Conservation (phyloP, 2,329 filamentous ascomycete genomes). For the Calonectria naviculata region DNA sequence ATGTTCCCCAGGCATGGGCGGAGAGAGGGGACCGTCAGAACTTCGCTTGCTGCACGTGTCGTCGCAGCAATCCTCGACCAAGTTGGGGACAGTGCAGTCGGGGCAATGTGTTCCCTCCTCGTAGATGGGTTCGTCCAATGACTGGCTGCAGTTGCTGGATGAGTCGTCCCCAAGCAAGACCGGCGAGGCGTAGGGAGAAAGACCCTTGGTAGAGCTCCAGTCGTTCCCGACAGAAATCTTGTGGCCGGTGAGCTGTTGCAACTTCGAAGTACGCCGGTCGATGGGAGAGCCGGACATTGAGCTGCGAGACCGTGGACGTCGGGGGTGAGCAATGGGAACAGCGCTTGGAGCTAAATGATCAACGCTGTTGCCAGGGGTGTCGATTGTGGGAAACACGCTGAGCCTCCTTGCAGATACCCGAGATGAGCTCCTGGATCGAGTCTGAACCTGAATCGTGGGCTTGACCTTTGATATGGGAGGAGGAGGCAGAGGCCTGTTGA, state of each 20-base stretch:
- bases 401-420: background rate
- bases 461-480: background rate
- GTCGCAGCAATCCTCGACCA: constrained; percentile 38
- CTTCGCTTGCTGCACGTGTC: constrained; percentile 37
- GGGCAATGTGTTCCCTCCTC: constrained; percentile 28
- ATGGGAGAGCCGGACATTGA: constrained; percentile 23
- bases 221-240: constrained; percentile 45
- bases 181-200: constrained; percentile 33
- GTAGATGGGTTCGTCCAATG: constrained; percentile 33
- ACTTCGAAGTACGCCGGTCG: constrained; percentile 49
- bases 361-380: background rate
- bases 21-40: constrained; percentile 32
- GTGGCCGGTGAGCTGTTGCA: constrained; percentile 55
- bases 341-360: background rate
- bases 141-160: constrained; percentile 36
- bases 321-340: background rate
- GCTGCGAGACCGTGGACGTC: background rate
- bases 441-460: background rate
- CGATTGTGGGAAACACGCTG: background rate
- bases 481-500: constrained; percentile 18
- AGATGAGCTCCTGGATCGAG: background rate
- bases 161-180: constrained; percentile 34
- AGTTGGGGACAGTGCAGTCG: constrained; percentile 34
- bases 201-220: constrained; percentile 20
- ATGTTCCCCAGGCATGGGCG: background rate